Evolutionary conservation across 345 rosid species (phyloP), one percentile per base, ranked within the genome.

Genomic region (Eucalyptus camaldulensis): DNA sequence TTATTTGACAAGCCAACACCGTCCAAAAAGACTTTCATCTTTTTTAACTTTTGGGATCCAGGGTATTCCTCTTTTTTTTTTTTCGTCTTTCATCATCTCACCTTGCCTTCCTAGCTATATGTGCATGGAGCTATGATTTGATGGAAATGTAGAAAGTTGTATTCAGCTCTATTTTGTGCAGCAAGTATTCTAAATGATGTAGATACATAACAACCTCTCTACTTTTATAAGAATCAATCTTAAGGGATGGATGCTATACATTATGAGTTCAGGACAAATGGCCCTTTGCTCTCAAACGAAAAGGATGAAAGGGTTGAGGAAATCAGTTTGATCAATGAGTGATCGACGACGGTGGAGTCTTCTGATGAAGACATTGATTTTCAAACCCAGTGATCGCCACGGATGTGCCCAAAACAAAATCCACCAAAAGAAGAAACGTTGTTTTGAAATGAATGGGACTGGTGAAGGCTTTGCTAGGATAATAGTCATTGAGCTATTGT

Each of bases 321-420:
- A 7, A n/a, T 62, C 3, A 4, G 31, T 29, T 62, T 29, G 31
- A 62, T 62, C 31, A 62, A 62, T 29, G 31, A 62, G 72, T 7
- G 72, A 62, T 62, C 72, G 72, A 14, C 17, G 31, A 3, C 3
- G 7, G 58, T 53, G 58, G 58, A 53, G 58, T 27, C 72, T 29
- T 62, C 33, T 13, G 31, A 62, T 13, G 65, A 58, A 62, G 65
- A 25, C 65, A 27, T 1, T 10, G n/a, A 58, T 2, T 58, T 58
- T 58, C 72, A 13, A 6, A 5, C 72, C 31, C 33, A n/a, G 0
- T 0, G 17, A n/a, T 62, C 8, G 65, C 13, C 65, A 5, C 14
- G 65, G 5, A 4, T 8, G 65, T 58, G 65, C n/a, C 65, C n/a
- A 25, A 11, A 25, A 10, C 13, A 58, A 58, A 58, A 58, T 58